Evolutionary conservation across 108 stramenopile genomes (phyloP).

Genomic region (Pseudonitzschia pungens): DNA sequence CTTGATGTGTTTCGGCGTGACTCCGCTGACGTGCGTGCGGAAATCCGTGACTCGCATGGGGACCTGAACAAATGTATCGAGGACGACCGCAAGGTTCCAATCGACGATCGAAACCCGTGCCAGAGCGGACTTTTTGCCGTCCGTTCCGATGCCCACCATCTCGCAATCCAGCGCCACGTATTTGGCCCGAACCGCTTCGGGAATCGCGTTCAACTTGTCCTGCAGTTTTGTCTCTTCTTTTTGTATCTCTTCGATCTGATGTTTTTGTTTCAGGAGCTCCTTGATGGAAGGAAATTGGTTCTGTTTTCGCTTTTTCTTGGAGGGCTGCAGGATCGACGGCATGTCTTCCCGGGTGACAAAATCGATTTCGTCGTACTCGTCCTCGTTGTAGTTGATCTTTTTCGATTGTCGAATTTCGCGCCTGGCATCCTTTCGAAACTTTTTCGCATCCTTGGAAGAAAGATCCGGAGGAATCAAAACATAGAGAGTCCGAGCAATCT

Average conservation of each 20-base stretch:
- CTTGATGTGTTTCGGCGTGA: slow-evolving; percentile 77
- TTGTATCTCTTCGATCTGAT: slow-evolving; percentile 39
- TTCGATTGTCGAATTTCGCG: slow-evolving; percentile 31
- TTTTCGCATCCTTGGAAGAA: slow-evolving; percentile 60
- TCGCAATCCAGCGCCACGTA: slow-evolving; percentile 96
- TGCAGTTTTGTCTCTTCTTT: slow-evolving; percentile 48
- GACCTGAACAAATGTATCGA: slow-evolving; percentile 88
- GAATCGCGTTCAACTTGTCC: slow-evolving; percentile 35
- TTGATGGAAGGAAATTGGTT: slow-evolving; percentile 74
- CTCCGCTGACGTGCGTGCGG: slow-evolving; percentile 87
- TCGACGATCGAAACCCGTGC: slow-evolving; percentile 88
- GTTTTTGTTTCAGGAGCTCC: slow-evolving; percentile 62
- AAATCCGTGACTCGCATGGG: slow-evolving; percentile 93
- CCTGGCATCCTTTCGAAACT: slow-evolving; percentile 84
- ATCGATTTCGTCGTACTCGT: slow-evolving; percentile 50
- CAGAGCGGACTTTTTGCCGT: slow-evolving; percentile 78
- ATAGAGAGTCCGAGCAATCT: slow-evolving; percentile 26
- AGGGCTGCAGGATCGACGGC: slow-evolving; percentile 1
- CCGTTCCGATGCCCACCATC: slow-evolving; percentile 95
- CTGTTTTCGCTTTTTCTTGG: slow-evolving; percentile 29
- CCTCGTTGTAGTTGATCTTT: slow-evolving; percentile 36
- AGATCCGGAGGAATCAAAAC: slow-evolving; percentile 56
- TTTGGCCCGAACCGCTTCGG: slow-evolving; percentile 40
- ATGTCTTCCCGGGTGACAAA: slow-evolving; percentile 46
- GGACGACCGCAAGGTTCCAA: slow-evolving; percentile 68